Evolutionary conservation across 2,329 filamentous ascomycete species (phyloP).

Genomic region (Massarina eburnea): DNA sequence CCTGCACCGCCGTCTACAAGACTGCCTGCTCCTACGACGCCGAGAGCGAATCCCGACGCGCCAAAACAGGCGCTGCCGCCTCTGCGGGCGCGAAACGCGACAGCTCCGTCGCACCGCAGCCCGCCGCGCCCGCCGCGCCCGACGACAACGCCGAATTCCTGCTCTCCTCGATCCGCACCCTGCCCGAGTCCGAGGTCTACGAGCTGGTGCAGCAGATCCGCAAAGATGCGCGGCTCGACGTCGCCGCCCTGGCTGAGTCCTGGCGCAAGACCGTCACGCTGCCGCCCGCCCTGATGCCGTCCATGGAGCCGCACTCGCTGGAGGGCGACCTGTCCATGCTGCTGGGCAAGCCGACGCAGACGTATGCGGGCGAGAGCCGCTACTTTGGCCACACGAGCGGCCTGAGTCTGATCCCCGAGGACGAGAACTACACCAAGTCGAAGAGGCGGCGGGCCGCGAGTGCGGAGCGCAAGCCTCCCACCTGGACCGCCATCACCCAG

Average conservation of each 20-base stretch:
- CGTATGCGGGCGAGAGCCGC: conserved; percentile 35
- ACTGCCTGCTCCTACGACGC: conserved; percentile 54
- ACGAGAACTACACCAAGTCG: conserved; percentile 32
- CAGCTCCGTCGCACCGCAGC: conserved; percentile 17
- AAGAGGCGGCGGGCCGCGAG: conserved; percentile 12
- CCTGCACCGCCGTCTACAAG: conserved; percentile 54
- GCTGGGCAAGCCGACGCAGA: conserved; percentile 40
- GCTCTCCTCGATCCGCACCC: conserved; percentile 46
- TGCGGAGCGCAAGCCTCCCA: conserved; percentile 16
- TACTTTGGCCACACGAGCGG: conserved; percentile 43
- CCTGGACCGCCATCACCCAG: conserved; percentile 64
- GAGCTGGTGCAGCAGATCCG: conserved; percentile 48
- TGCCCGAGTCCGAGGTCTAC: conserved; percentile 49
- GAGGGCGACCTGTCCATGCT: conserved; percentile 41
- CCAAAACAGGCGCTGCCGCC: conserved; percentile 34
- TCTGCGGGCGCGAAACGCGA: conserved; percentile 32
- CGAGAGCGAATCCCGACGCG: conserved; percentile 51
- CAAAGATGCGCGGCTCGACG: conserved; percentile 43
- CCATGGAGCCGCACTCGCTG: conserved; percentile 27
- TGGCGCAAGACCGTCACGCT: conserved; percentile 43
- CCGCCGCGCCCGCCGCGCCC: conserved; percentile 11
- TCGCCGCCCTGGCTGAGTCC: conserved; percentile 43
- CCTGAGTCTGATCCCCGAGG: conserved; percentile 39
- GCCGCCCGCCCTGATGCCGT: conserved; percentile 14
- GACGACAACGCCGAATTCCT: conserved; percentile 40